A percentile compares a stretch with the other conserved stretches of the same genome.
Conservation (phyloP, 202 grass and related monocot species). For the Zizania palustris region DNA sequence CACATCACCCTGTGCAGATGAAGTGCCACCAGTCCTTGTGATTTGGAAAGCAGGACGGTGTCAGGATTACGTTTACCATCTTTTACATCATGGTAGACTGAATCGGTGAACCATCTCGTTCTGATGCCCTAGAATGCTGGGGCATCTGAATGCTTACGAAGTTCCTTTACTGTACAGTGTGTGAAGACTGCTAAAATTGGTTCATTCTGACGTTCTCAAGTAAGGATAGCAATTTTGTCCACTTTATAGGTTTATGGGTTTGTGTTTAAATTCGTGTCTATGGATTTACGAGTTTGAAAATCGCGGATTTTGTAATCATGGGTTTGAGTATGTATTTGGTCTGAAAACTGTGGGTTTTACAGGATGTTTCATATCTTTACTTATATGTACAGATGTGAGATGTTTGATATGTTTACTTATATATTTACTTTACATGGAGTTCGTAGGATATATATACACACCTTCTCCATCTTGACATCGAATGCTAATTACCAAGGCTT, state of each 20-base stretch:
- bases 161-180: constrained; percentile 38
- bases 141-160: constrained; percentile 35
- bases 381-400: too few species aligned
- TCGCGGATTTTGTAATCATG: too few species aligned
- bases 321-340: too few species aligned
- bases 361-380: too few species aligned
- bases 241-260: too few species aligned
- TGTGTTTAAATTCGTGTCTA: too few species aligned
- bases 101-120: constrained; percentile 7
- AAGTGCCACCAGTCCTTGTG: constrained; percentile 26
- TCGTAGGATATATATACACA: not conserved
- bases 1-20: constrained; percentile 33
- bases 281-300: too few species aligned
- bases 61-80: constrained; percentile 16
- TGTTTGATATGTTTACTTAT: too few species aligned
- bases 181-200: not conserved
- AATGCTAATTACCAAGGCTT: not conserved
- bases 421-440: too few species aligned
- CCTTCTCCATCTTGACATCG: not conserved
- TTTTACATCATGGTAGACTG: constrained; percentile 29
- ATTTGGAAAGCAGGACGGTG: constrained; percentile 53
- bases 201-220: constrained; percentile 1
- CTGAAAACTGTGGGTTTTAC: too few species aligned
- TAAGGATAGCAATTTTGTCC: not conserved
- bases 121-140: constrained; percentile 18